Evolutionary conservation across 1,139 yeast genomes (phyloP).

Genomic region (Candida sanyaensis): DNA sequence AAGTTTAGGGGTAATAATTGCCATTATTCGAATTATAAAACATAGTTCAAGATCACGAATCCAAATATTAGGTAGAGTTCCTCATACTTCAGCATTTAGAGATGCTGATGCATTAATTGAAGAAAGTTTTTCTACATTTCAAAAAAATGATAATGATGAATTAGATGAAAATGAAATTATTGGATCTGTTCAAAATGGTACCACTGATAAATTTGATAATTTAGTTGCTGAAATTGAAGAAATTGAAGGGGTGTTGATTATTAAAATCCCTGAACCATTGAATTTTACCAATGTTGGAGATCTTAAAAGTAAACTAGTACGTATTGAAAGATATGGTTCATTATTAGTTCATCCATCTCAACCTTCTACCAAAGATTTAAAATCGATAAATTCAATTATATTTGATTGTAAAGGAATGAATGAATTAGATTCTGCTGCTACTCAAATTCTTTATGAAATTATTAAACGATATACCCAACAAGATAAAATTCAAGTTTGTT

Average conservation of each 20-base stretch:
- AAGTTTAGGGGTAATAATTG: conserved; percentile 27
- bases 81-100: conserved; percentile 31
- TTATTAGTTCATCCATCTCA: conserved; percentile 72
- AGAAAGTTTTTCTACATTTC: conserved; percentile 26
- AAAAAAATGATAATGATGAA: conserved; percentile 6
- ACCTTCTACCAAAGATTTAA: conserved; percentile 26
- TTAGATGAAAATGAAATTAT: conserved; percentile 5
- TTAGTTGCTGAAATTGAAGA: conserved; percentile 44
- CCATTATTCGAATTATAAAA: conserved; percentile 29
- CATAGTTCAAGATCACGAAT: conserved; percentile 32
- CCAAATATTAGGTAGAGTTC: conserved; percentile 35
- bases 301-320: conserved; percentile 66
- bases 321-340: conserved; percentile 86
- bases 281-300: conserved; percentile 91
- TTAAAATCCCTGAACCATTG: conserved; percentile 88
- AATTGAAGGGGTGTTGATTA: conserved; percentile 80
- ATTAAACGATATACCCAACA: conserved; percentile 22
- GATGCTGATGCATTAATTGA: conserved; percentile 39
- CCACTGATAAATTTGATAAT: conserved; percentile 16
- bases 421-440: conserved; percentile 33
- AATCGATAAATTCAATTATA: conserved; percentile 25
- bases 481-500: conserved; percentile 23
- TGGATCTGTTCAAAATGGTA: neutral
- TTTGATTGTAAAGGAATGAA: conserved; percentile 39
- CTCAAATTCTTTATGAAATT: conserved; percentile 31